Evolutionary conservation across 78 protist species (phyloP).

Genomic region (Protostelium mycophagum): DNA sequence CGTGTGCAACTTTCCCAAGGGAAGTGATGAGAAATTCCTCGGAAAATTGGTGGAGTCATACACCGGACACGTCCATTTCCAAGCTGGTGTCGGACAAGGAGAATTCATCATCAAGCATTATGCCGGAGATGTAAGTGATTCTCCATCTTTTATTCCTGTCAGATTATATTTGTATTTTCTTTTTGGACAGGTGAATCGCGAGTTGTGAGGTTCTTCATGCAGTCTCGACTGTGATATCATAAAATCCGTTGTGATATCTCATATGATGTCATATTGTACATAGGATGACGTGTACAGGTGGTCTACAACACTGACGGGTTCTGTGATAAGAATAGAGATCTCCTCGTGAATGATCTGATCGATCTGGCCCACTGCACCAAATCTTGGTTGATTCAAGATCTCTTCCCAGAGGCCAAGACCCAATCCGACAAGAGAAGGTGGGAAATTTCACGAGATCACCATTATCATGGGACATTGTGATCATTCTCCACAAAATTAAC

Average conservation of each 20-base stretch:
- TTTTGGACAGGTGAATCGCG: no score
- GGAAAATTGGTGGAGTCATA: conserved; percentile 22
- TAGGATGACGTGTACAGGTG: conserved; percentile 3
- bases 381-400: conserved; percentile 21
- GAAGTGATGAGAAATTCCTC: conserved; percentile 71
- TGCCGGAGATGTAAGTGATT: conserved; percentile 83
- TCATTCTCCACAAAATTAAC: no score
- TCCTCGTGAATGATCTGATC: conserved; percentile 64
- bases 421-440: conserved; percentile 45
- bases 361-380: conserved; percentile 38
- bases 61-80: conserved; percentile 33
- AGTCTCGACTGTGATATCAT: no score
- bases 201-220: no score
- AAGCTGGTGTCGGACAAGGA: conserved; percentile 11
- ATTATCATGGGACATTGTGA: no score
- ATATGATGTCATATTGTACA: no score
- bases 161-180: not conserved
- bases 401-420: conserved; percentile 65
- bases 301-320: conserved; percentile 69
- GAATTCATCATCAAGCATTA: conserved; percentile 78
- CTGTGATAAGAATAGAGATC: conserved; percentile 78
- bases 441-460: no score
- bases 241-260: no score
- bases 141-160: not conserved
- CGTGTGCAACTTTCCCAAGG: conserved; percentile 75